Base-by-base conservation (phyloP, 1,284 basidiomycete species). In the Xanthoconium separans region DNA sequence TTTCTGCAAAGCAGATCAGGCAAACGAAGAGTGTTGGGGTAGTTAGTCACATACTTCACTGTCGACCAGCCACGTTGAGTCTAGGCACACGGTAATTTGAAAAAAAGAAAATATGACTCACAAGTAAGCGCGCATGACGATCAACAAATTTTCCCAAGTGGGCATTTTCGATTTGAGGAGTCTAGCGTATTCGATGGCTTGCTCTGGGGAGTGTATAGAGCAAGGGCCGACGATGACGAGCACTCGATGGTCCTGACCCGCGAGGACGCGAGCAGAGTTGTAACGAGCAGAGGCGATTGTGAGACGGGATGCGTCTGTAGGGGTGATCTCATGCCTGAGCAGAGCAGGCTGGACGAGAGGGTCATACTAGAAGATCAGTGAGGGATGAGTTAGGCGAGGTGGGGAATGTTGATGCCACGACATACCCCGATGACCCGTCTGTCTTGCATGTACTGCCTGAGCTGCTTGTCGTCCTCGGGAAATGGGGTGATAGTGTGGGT, bases 91-190 rank as follows among this genome's bases (percentile, higher is more conserved):
- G 13, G 16, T 22, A 37, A 47, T 27, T 27, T 20, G 48, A 44
- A 46, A 55, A 5, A 27, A 56, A 54, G 41, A 45, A n/a, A 22
- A 22, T 2, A 45, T 16, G 24, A 78, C 85, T 66, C 61, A 89
- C 88, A 98, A 98, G 83, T 98, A 98, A 58, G 93, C 88, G 40
- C 96, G 83, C 96, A 98, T 98, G 71, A 98, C 75, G 68, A 99
- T 89, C 67, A 93, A 81, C 45, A 98, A 79, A 64, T 96, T 91
- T 56, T 73, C 82, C 84, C 84, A 88, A 20, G 75, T 68, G 13
- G 86, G 78, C 33, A 89, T 81, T 70, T 89, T 87, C 2, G 78
- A 75, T 65, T 85, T 87, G 64, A 97, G 81, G 37, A 86, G 78
- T 30, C 77, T 76, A 31, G 95, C 95, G 70, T 99, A 99, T 70